These are phyloP conservation scores for Edaphochlamys debaryana DNA, from an alignment of 139 green algal species.

Conservation along the genomic window DNA sequence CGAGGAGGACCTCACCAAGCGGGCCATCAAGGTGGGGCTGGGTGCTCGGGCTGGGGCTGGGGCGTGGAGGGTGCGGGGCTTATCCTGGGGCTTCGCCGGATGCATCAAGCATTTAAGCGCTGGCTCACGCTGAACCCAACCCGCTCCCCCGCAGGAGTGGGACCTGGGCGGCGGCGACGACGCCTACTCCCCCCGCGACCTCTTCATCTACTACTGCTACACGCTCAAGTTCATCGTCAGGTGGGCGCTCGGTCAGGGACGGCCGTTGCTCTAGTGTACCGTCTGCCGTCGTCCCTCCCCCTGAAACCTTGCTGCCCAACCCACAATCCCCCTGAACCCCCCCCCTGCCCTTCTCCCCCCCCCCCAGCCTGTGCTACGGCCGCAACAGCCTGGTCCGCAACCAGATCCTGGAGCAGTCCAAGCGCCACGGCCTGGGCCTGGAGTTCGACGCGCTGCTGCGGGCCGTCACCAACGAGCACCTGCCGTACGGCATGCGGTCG, in stretches of 20 bases:
- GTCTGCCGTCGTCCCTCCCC: too few species aligned
- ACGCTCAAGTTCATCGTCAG: conserved; percentile 38
- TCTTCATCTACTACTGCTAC: conserved; percentile 58
- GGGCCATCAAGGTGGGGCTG: conserved; percentile 11
- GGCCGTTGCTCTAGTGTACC: too few species aligned
- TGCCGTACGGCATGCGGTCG: conserved; percentile 41
- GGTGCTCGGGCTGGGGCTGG: neutral
- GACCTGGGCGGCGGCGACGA: conserved; percentile 5
- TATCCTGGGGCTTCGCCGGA: too few species aligned
- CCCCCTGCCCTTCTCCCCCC: too few species aligned
- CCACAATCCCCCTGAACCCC: too few species aligned
- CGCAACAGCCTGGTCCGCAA: conserved; percentile 43
- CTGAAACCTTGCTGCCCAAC: too few species aligned
- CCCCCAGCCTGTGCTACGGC: conserved; percentile 49
- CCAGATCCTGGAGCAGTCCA: conserved; percentile 18
- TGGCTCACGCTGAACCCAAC: too few species aligned
- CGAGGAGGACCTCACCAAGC: conserved; percentile 33
- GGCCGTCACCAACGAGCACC: conserved; percentile 4
- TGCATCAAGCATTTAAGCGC: too few species aligned
- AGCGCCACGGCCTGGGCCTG: conserved; percentile 32
- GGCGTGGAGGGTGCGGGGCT: too few species aligned
- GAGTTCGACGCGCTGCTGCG: conserved; percentile 39
- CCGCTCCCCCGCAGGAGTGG: conserved; percentile 6
- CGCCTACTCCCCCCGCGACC: neutral
- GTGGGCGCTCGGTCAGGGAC: too few species aligned